phyloP scores from a whole-genome alignment of 306 rosid species.

The Oemleria cerasiformis region DNA sequence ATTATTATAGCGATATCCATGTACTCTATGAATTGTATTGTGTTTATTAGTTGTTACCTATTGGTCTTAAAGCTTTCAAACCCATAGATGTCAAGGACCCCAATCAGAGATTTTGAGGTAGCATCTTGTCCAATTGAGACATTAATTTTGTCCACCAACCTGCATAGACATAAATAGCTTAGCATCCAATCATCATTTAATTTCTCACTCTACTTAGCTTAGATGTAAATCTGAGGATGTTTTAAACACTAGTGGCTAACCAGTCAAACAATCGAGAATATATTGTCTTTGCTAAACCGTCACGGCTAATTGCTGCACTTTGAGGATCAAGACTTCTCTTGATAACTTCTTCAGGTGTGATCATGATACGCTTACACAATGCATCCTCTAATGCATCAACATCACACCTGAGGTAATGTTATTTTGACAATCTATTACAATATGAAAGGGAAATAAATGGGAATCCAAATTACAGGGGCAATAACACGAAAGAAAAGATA shows the following conservation, averaged over 20 bases:
- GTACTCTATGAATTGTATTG: background rate
- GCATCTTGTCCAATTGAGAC: slow-evolving; percentile 92
- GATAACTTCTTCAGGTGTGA: slow-evolving; percentile 98
- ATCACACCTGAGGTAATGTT: slow-evolving; percentile 67
- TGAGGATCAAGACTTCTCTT: slow-evolving; percentile 96
- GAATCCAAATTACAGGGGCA: slow-evolving; percentile 14
- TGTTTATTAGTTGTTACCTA: slow-evolving; percentile 60
- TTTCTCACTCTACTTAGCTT: slow-evolving; percentile 13
- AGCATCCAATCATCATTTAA: slow-evolving; percentile 27
- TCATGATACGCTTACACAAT: slow-evolving; percentile 94
- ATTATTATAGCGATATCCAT: background rate
- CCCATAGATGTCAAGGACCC: slow-evolving; percentile 98
- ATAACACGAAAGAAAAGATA: slow-evolving; percentile 29
- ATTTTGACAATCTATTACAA: slow-evolving; percentile 23
- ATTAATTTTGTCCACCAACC: slow-evolving; percentile 97
- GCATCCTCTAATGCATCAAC: slow-evolving; percentile 77
- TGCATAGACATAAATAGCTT: slow-evolving; percentile 28
- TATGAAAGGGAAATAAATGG: slow-evolving; percentile 18
- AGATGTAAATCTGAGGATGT: slow-evolving; percentile 2
- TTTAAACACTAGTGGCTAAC: slow-evolving; percentile 35
- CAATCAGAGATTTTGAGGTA: slow-evolving; percentile 76
- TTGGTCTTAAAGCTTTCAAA: slow-evolving; percentile 95
- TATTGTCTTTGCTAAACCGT: slow-evolving; percentile 91
- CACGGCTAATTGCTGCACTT: slow-evolving; percentile 84
- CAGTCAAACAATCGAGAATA: slow-evolving; percentile 97